Conservation (phyloP, 202 grass and related monocot genomes). For the Saccharum hybrid region DNA sequence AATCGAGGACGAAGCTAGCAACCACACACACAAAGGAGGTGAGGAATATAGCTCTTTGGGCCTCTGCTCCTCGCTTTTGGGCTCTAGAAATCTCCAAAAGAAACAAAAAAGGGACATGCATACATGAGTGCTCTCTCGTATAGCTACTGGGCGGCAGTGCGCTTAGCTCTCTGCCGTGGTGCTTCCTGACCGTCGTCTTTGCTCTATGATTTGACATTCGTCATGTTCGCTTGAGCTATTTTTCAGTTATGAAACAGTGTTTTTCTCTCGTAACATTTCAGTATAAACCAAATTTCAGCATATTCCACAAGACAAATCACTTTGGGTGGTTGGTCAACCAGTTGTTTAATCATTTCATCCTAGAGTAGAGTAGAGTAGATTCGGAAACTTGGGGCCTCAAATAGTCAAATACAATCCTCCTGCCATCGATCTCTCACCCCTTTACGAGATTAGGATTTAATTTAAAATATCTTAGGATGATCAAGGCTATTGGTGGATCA, state of each 20-base stretch:
- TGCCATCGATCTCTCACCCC: no score
- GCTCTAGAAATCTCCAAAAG: constrained; percentile 21
- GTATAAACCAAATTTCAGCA: no score
- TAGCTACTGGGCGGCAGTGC: constrained; percentile 14
- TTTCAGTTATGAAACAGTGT: no score
- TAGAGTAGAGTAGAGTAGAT: background rate
- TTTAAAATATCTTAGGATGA: constrained; percentile 32
- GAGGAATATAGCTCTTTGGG: background rate
- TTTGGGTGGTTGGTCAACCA: constrained; percentile 10
- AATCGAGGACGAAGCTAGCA: background rate
- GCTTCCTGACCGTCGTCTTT: background rate
- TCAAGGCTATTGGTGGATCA: constrained; percentile 2
- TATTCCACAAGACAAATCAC: background rate
- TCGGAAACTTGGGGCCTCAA: constrained; percentile 1
- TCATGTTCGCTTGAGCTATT: no score
- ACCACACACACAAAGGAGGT: background rate
- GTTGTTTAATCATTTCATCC: background rate
- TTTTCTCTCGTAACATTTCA: no score
- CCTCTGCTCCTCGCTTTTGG: background rate
- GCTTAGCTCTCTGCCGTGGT: constrained; percentile 16
- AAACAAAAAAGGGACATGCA: background rate
- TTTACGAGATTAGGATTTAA: background rate
- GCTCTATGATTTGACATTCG: constrained; percentile 13
- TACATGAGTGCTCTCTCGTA: background rate
- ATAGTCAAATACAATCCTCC: no score